These are phyloP conservation scores for Cystobasidium ongulense DNA, from an alignment of 768 basidiomycete species.

Conservation along the genomic window DNA sequence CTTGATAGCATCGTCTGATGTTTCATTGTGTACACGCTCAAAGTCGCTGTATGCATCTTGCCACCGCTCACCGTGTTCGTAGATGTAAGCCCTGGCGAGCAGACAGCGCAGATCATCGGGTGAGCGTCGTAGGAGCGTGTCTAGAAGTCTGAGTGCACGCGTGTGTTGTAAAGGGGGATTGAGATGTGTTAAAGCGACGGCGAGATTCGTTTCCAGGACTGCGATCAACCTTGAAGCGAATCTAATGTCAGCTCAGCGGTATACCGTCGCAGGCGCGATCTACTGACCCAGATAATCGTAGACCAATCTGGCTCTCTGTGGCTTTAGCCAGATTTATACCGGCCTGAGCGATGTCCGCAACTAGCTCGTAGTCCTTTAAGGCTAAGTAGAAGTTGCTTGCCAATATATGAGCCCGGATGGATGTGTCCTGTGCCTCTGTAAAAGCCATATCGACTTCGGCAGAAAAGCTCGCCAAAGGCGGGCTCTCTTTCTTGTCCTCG, in stretches of 20 bases:
- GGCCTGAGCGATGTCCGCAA: slow-evolving; percentile 62
- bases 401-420: slow-evolving; percentile 56
- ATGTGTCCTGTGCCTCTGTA: background rate
- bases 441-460: background rate
- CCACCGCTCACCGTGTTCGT: slow-evolving; percentile 62
- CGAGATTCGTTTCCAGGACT: slow-evolving; percentile 64
- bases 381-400: slow-evolving; percentile 57
- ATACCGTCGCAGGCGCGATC: slow-evolving; percentile 45
- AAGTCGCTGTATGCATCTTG: slow-evolving; percentile 60
- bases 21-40: slow-evolving; percentile 51
- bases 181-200: slow-evolving; percentile 69
- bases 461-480: background rate
- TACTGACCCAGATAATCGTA: slow-evolving; percentile 48
- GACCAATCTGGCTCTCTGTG: slow-evolving; percentile 57
- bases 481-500: background rate
- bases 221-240: slow-evolving; percentile 52
- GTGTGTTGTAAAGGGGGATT: slow-evolving; percentile 83
- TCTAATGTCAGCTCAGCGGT: background rate
- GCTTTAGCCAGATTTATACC: slow-evolving; percentile 56
- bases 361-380: slow-evolving; percentile 66
- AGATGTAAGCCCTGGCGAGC: slow-evolving; percentile 66
- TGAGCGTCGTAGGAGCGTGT: slow-evolving; percentile 59
- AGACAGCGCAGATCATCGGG: slow-evolving; percentile 60
- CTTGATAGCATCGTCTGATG: slow-evolving; percentile 40
- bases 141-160: slow-evolving; percentile 65